These are phyloP conservation scores for Trichoderma sp. DNA, from an alignment of 2,329 filamentous ascomycete species.

Conservation along the genomic window DNA sequence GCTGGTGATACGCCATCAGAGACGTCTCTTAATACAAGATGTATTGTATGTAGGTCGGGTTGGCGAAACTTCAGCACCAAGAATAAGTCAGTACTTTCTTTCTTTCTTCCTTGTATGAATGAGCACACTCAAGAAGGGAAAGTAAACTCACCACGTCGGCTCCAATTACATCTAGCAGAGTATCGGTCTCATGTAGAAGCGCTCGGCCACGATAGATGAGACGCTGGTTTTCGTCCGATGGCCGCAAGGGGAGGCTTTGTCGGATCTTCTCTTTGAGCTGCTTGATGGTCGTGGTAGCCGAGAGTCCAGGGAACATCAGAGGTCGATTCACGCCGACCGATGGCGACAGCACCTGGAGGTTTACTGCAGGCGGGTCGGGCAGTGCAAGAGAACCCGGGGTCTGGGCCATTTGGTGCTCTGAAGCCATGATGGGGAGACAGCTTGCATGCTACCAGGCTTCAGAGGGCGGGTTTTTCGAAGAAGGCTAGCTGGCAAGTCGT, in stretches of 20 bases:
- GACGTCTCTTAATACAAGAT: conserved; percentile 55
- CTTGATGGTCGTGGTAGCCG: conserved; percentile 56
- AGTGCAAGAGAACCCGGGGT: conserved; percentile 32
- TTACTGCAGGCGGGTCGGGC: conserved; percentile 50
- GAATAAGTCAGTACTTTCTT: conserved; percentile 27
- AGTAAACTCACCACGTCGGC: conserved; percentile 53
- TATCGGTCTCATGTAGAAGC: conserved; percentile 58
- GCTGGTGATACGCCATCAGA: conserved; percentile 39
- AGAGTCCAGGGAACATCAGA: conserved; percentile 53
- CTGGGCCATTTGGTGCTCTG: conserved; percentile 35
- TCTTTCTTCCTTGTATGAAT: not conserved
- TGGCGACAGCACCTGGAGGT: conserved; percentile 63
- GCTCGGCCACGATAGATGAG: conserved; percentile 65
- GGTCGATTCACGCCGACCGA: conserved; percentile 57
- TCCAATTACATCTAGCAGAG: conserved; percentile 61
- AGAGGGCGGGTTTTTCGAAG: not conserved
- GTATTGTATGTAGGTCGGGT: conserved; percentile 55
- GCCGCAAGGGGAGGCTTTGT: conserved; percentile 53
- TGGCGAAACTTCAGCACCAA: conserved; percentile 45
- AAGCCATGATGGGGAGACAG: conserved; percentile 45
- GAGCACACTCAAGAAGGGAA: not conserved
- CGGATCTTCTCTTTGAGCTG: conserved; percentile 64
- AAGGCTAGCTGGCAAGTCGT: conserved; percentile 2
- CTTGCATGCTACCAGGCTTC: conserved; percentile 35
- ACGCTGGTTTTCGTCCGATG: conserved; percentile 59